Base-by-base conservation (phyloP, 2,329 filamentous ascomycete species). In the Aschersonia sp. region DNA sequence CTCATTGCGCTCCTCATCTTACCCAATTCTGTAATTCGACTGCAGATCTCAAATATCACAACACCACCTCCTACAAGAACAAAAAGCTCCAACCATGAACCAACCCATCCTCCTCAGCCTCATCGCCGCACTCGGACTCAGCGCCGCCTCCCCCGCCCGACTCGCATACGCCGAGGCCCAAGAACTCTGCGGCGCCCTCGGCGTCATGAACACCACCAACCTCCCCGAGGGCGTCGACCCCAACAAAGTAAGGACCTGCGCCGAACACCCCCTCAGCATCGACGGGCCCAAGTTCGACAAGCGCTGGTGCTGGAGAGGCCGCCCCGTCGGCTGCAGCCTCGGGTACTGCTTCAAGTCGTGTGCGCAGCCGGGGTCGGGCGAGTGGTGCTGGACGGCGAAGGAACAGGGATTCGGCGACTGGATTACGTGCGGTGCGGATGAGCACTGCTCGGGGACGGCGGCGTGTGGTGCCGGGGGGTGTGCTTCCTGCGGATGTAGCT, bases 341-440 rank as follows among this genome's bases (percentile, higher is more conserved):
- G 43, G 43, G 20, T 44, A 44, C 29, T 44, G 43, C 43, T 44
- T n/a, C 12, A 44, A 44, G 43, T 44, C 43, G 9, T 44, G 43
- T 29, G 43, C 20, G 20, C 41, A 43, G 28, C 41, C 41, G 20
- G 43, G 43, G 9, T 30, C 43, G 20, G 43, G 43, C 9, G 20
- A 44, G 30, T 44, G 43, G 43, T 44, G 43, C 43, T 44, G 43
- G 43, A 44, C 43, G 20, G 43, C 43, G 20, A 30, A 30, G 12
- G 29, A 44, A 5, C 9, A 44, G 5, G 43, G 43, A 7, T 44
- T 30, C 4, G 43, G 43, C 20, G 29, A 31, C 30, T 44, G 43
- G 43, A 5, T 30, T 5, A 31, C 20, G 28, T 44, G 43, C 43
- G 29, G 29, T 3, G 29, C 9, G 12, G 43, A 44, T 29, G 30